Evolutionary conservation across 352 stramenopile genomes (phyloP).

Genomic region (Globisporangium takayamanum): DNA sequence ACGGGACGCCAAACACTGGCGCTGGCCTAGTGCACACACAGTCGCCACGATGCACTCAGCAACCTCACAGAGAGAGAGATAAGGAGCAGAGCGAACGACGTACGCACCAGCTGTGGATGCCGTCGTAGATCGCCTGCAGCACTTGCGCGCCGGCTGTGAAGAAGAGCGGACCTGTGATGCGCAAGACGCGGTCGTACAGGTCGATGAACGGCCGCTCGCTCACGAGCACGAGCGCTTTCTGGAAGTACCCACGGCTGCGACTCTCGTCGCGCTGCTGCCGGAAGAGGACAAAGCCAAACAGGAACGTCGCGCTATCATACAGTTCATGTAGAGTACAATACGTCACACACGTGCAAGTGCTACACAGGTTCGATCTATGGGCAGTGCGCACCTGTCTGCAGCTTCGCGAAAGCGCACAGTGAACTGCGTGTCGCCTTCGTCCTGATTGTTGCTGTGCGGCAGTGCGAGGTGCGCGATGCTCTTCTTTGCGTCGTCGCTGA

Average conservation of each 20-base stretch:
- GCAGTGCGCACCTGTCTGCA: slow-evolving; percentile 21
- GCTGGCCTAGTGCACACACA: slow-evolving; percentile 35
- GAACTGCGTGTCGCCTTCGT: slow-evolving; percentile 84
- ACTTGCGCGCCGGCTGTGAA: slow-evolving; percentile 69
- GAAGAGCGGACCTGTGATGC: slow-evolving; percentile 66
- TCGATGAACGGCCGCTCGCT: slow-evolving; percentile 64
- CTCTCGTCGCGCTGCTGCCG: slow-evolving; percentile 70
- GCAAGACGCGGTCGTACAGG: slow-evolving; percentile 69
- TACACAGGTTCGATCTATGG: not conserved
- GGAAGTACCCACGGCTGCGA: slow-evolving; percentile 70
- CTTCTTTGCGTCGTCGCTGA: slow-evolving; percentile 47
- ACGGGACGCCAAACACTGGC: slow-evolving; percentile 33
- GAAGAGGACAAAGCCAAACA: slow-evolving; percentile 85
- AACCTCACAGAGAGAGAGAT: not conserved
- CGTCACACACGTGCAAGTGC: too few relatives aligned
- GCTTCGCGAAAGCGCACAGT: slow-evolving; percentile 56
- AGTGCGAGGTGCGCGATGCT: slow-evolving; percentile 74
- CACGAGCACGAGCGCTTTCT: slow-evolving; percentile 81
- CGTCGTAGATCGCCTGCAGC: slow-evolving; percentile 63
- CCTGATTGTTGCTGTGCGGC: slow-evolving; percentile 83
- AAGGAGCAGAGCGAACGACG: not conserved
- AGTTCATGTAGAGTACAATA: not conserved
- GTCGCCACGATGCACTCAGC: not conserved
- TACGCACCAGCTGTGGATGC: slow-evolving; percentile 58
- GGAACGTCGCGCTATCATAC: slow-evolving; percentile 26